Conservation (phyloP, 179 eudicot species). For the Beta lomatogona region DNA sequence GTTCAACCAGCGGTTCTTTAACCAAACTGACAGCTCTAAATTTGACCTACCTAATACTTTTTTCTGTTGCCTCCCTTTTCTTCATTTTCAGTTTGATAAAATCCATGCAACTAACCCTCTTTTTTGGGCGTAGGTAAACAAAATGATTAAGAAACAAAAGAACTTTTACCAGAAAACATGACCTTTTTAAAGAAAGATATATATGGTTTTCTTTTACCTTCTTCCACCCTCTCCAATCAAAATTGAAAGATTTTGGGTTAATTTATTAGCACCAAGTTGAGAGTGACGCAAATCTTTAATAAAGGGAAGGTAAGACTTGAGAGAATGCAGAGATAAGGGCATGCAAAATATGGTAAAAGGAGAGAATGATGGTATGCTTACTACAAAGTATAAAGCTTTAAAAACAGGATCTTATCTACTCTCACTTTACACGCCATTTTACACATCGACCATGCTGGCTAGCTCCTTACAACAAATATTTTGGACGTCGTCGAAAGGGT, state of each 20-base stretch:
- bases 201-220: background rate
- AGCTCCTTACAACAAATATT: background rate
- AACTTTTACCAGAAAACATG: background rate
- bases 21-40: too few species aligned
- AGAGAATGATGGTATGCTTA: constrained; percentile 17
- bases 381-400: constrained; percentile 21
- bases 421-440: too few species aligned
- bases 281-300: constrained; percentile 34
- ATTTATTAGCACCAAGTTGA: background rate
- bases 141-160: constrained; percentile 3
- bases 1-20: too few species aligned
- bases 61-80: too few species aligned
- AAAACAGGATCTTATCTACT: too few species aligned
- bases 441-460: constrained; percentile 20
- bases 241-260: background rate
- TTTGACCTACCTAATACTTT: constrained; percentile 20
- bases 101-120: constrained; percentile 5
- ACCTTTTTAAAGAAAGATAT: constrained; percentile 8
- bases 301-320: constrained; percentile 24
- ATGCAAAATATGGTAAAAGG: constrained; percentile 9
- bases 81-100: constrained; percentile 1
- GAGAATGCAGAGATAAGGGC: background rate
- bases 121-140: background rate
- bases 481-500: constrained; percentile 16
- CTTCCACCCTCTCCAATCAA: background rate